phyloP scores from a whole-genome alignment of 2,329 filamentous ascomycete species.

The Fusarium cyanostomum region DNA sequence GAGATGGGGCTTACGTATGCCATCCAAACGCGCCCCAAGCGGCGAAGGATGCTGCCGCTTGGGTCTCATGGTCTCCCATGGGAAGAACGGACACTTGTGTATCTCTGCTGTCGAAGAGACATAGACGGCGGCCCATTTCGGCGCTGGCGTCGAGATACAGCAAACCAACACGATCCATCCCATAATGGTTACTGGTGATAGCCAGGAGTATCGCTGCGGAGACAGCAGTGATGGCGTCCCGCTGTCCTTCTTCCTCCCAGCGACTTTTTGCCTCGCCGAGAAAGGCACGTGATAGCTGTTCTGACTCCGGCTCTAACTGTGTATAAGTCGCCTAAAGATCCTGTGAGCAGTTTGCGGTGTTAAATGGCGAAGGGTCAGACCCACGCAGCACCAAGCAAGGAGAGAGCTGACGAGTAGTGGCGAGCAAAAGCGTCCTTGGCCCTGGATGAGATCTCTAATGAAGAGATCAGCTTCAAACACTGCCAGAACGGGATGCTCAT shows the following conservation, averaged over 20 bases:
- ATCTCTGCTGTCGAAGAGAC: background rate
- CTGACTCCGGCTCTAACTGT: conserved; percentile 8
- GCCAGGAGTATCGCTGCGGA: conserved; percentile 7
- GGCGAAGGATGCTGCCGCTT: conserved; percentile 4
- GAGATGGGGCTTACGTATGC: conserved; percentile 4
- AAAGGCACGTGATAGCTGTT: background rate
- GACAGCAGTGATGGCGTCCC: background rate
- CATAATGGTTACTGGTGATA: conserved; percentile 14
- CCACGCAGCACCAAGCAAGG: conserved; percentile 22
- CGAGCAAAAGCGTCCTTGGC: conserved; percentile 4
- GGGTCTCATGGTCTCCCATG: background rate
- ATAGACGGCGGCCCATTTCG: background rate
- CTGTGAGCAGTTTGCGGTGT: rapidly evolving
- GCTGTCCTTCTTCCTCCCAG: background rate
- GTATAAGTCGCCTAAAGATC: conserved; percentile 5
- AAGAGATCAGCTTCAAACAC: conserved; percentile 18
- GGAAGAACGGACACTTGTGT: rapidly evolving
- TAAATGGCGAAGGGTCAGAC: background rate
- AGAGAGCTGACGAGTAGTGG: conserved; percentile 10
- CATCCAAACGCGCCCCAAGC: conserved; percentile 16
- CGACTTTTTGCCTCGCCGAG: background rate
- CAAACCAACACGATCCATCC: background rate
- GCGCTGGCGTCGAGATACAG: conserved; percentile 10
- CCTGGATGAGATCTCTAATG: background rate
- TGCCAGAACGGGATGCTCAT: conserved; percentile 15